Evolutionary conservation across 805 yeast species (phyloP), one percentile per base, ranked within the genome.

Genomic region (Saccharomyces paradoxus): DNA sequence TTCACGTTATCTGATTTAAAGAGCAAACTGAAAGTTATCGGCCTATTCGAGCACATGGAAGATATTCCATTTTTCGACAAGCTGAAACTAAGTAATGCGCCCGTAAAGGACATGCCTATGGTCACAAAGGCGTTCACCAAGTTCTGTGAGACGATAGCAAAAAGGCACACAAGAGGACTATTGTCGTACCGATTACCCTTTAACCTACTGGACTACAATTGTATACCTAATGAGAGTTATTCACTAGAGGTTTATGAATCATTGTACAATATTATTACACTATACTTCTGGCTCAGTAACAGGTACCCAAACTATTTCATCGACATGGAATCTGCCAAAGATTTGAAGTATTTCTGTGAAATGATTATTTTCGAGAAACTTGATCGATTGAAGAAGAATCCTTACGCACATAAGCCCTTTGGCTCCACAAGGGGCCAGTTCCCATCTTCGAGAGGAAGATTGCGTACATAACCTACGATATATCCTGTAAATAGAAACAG

Each of bases 251-350:
- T 62, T 10, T 64, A 72, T 54, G 97, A 90, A 65, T 77, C 78
- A 4, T 72, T 86, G 55, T 96, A 90, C 71, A 81, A 82, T 59
- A 72, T 81, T 48, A 76, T 88, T 17, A 77, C 83, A 60, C 71
- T 87, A 6, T 92, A 81, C 64, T 73, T 89, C 65, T 92, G 99
- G 99, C 74, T 92, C 57, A 78, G 87, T 53, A 91, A 88, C 67
- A 75, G 97, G 63, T 92, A 86, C 74, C 96, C 97, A 0, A 82
- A 85, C 30, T 77, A 82, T 51, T 88, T 90, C 61, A 80, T 86
- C 17, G 96, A 89, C 67, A 75, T 82, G 14, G 87, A 84, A 55
- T 79, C 89, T 49, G 96, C 96, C 0, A 67, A 70, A 26, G 87
- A 86, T 53, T 69, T 89, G 61, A 87, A 87, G 65, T 73, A 80